These are phyloP conservation scores for Podospora fimiseda DNA, from an alignment of 495 filamentous ascomycete species.

Conservation along the genomic window DNA sequence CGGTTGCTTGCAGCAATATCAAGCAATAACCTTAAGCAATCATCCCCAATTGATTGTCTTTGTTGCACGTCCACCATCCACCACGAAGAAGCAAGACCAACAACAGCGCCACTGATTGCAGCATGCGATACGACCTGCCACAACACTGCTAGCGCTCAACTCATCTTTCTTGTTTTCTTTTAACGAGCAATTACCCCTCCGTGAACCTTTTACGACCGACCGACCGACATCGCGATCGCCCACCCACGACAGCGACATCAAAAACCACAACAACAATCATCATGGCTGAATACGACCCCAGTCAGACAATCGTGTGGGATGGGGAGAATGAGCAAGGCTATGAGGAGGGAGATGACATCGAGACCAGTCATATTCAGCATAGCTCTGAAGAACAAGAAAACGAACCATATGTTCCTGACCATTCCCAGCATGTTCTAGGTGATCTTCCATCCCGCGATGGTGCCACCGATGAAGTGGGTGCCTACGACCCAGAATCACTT, in stretches of 20 bases:
- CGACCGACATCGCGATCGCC: neutral
- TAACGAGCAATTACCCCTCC: neutral
- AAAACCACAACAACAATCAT: too few species aligned
- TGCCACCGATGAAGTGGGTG: conserved; percentile 40
- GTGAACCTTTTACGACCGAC: neutral
- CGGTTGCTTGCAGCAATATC: neutral
- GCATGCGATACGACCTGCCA: conserved; percentile 6
- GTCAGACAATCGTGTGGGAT: conserved; percentile 34
- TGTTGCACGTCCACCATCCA: neutral
- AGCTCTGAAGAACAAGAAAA: conserved; percentile 38
- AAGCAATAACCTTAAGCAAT: neutral
- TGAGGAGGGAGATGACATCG: conserved; percentile 41
- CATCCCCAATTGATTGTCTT: neutral
- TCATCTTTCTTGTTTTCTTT: conserved; percentile 2
- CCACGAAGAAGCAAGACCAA: too few species aligned
- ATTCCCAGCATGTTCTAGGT: conserved; percentile 39
- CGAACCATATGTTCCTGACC: conserved; percentile 41
- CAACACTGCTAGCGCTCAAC: neutral
- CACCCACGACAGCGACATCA: too few species aligned
- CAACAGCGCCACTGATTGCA: too few species aligned
- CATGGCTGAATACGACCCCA: conserved; percentile 33
- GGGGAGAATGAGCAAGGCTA: conserved; percentile 44
- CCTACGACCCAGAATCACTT: conserved; percentile 48
- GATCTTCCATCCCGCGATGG: conserved; percentile 34
- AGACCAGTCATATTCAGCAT: conserved; percentile 47